Percentiles rank a stretch among this genome's conserved stretches.
Evolutionary conservation across 371 early-diverging fungal species (phyloP).

Genomic region (Mucor velutinosus): DNA sequence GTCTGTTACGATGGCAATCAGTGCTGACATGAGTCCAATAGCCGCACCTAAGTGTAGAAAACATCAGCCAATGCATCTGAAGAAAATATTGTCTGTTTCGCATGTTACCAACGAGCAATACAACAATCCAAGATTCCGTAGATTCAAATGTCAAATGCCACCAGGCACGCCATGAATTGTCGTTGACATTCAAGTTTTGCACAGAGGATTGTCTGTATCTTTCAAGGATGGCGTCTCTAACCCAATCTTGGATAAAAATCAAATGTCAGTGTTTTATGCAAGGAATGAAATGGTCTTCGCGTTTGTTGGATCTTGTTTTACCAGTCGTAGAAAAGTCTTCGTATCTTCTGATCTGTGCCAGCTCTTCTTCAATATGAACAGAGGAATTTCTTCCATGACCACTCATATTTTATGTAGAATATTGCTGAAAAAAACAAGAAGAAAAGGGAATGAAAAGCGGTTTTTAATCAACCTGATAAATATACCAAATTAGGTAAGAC

Average conservation of each 20-base stretch:
- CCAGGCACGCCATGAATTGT: constrained; percentile 63
- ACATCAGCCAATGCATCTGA: background rate
- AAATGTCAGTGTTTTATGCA: constrained; percentile 1
- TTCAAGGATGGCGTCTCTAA: constrained; percentile 84
- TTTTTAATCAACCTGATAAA: background rate
- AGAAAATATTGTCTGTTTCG: background rate
- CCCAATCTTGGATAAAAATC: constrained; percentile 72
- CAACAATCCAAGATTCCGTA: constrained; percentile 87
- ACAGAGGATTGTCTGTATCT: constrained; percentile 67
- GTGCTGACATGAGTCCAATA: constrained; percentile 82
- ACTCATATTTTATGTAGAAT: constrained; percentile 9
- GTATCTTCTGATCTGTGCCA: constrained; percentile 69
- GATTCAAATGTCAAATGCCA: constrained; percentile 71
- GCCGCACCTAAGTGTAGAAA: constrained; percentile 60
- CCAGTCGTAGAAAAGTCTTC: constrained; percentile 87
- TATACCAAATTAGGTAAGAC: background rate
- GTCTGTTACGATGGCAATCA: constrained; percentile 85
- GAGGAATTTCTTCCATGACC: constrained; percentile 30
- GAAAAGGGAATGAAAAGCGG: background rate
- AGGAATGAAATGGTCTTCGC: background rate
- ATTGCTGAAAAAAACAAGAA: background rate
- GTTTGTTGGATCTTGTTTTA: constrained; percentile 14
- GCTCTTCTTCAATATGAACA: constrained; percentile 51
- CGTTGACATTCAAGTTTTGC: constrained; percentile 49
- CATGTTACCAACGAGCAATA: constrained; percentile 69